Evolutionary conservation across 805 yeast species (phyloP).

Genomic region (Kuraishia ogatae): DNA sequence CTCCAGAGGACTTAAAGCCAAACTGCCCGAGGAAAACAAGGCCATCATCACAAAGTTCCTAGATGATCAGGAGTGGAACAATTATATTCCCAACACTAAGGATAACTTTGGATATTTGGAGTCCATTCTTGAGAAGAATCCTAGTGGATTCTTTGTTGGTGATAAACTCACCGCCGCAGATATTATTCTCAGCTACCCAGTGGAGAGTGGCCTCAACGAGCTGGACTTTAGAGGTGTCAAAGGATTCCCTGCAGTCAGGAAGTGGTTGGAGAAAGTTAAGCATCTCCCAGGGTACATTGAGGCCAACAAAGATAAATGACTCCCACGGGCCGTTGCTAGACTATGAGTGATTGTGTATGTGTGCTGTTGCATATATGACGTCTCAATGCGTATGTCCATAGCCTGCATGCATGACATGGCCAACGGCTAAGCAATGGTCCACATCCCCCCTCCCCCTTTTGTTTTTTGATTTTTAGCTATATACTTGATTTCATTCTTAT

Average conservation of each 20-base stretch:
- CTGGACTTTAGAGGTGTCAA: not conserved
- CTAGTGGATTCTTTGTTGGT: conserved; percentile 35
- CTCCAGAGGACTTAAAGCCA: conserved; percentile 13
- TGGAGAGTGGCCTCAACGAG: not conserved
- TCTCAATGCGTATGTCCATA: not conserved
- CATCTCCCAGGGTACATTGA: not conserved
- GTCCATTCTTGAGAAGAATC: conserved; percentile 22
- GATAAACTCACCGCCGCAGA: conserved; percentile 47
- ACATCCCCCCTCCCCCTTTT: not conserved
- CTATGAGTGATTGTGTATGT: not conserved
- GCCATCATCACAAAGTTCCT: conserved; percentile 33
- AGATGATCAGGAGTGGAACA: conserved; percentile 36
- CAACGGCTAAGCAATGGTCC: not conserved
- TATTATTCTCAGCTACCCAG: conserved; percentile 28
- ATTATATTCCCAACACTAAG: conserved; percentile 38
- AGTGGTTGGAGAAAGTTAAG: not conserved
- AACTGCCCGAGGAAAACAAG: conserved; percentile 41
- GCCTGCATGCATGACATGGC: not conserved
- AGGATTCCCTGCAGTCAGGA: not conserved
- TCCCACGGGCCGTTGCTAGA: not conserved
- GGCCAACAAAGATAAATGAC: not conserved
- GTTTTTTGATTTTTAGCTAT: no score
- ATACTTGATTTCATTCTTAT: no score
- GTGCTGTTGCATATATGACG: no score
- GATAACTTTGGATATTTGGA: conserved; percentile 33